A percentile compares a stretch with the other conserved stretches of the same genome.
These are phyloP conservation scores for Geosmithia flava DNA, from an alignment of 2,329 filamentous ascomycete genomes.

Conservation along the genomic window DNA sequence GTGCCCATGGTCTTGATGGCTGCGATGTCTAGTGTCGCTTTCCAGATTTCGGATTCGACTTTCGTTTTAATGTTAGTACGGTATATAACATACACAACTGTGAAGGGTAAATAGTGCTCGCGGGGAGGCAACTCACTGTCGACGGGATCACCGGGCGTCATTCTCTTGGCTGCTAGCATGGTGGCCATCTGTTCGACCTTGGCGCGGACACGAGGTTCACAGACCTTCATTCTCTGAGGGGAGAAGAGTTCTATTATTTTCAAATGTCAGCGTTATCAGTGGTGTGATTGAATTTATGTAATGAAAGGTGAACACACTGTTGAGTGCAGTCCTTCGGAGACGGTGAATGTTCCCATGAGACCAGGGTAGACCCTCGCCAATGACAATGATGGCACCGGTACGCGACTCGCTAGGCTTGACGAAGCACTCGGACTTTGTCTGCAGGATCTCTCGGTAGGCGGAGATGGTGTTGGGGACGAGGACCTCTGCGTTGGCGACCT, in stretches of 20 bases:
- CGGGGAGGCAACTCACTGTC: background rate
- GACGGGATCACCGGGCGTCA: conserved; percentile 3
- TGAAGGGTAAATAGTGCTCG: too few relatives aligned
- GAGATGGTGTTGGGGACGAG: conserved; percentile 7
- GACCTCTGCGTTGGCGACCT: conserved; percentile 7
- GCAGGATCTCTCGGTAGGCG: conserved; percentile 10
- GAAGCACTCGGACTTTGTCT: conserved; percentile 12
- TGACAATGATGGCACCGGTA: conserved; percentile 10
- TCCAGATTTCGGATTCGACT: conserved; percentile 16
- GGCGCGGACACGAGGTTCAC: conserved; percentile 16
- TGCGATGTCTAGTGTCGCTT: conserved; percentile 20
- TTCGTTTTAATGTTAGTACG: too few relatives aligned
- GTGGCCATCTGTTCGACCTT: conserved; percentile 18
- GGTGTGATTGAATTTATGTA: background rate
- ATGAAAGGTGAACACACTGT: conserved; percentile 8
- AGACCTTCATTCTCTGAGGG: conserved; percentile 11
- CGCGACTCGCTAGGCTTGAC: conserved; percentile 13
- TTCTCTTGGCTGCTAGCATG: conserved; percentile 8
- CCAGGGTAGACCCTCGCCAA: conserved; percentile 20
- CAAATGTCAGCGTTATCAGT: too few relatives aligned
- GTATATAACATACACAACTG: too few relatives aligned
- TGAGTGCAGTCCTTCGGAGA: conserved; percentile 18
- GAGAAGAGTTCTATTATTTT: conserved; percentile 15
- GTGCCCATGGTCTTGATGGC: conserved; percentile 18
- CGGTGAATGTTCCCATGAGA: conserved; percentile 21